Conservation (phyloP, 2,329 filamentous ascomycete species). For the Aspergillus luchuensis region DNA sequence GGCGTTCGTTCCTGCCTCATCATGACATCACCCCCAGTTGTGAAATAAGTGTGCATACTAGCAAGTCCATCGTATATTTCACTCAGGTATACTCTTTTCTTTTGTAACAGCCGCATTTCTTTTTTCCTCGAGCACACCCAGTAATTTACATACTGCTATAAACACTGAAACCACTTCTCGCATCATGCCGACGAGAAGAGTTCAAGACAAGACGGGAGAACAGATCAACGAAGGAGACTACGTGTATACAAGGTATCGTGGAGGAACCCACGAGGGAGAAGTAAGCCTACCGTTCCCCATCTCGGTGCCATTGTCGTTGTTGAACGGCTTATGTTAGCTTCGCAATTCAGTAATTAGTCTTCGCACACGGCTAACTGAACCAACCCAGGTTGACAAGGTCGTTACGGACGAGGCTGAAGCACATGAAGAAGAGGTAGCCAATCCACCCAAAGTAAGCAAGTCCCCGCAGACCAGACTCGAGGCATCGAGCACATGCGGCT, state of each 20-base stretch:
- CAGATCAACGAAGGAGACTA: conserved; percentile 26
- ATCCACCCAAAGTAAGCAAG: conserved; percentile 28
- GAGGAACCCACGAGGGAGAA: conserved; percentile 27
- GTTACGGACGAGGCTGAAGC: conserved; percentile 26
- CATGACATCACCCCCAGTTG: no score
- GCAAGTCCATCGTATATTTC: no score
- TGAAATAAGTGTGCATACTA: no score
- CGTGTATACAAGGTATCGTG: conserved; percentile 26
- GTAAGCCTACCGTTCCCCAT: conserved; percentile 13
- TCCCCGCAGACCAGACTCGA: background rate
- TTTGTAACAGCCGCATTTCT: no score
- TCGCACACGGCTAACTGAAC: background rate
- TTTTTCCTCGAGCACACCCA: no score
- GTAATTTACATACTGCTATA: no score
- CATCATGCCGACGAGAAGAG: conserved; percentile 22
- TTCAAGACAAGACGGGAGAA: conserved; percentile 27
- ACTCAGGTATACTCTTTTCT: no score
- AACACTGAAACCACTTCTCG: no score
- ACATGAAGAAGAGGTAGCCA: conserved; percentile 25
- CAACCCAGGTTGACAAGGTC: conserved; percentile 25
- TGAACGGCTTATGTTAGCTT: no score
- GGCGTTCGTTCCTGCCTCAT: no score
- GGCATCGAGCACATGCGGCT: background rate
- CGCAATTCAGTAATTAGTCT: no score
- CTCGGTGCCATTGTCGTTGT: background rate